phyloP scores from a whole-genome alignment of 1,284 basidiomycete species.

The Sporisorium reilianum region DNA sequence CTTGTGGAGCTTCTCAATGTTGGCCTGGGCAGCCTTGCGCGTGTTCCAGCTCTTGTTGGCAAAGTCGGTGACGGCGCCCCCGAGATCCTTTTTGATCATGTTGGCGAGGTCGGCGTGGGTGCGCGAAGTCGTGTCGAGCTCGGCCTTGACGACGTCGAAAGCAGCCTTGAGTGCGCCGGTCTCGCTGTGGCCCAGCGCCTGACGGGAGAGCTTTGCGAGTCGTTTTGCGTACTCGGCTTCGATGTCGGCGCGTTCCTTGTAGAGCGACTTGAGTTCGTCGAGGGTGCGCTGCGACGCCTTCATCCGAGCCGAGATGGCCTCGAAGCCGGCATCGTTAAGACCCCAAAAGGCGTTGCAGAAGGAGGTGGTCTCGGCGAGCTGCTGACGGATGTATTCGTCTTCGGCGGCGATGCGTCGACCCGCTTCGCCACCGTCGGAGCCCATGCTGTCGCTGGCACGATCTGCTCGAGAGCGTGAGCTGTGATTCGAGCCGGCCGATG shows the following conservation, averaged over 20 bases:
- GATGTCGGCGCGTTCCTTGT: constrained; percentile 88
- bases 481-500: constrained; percentile 50
- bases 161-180: constrained; percentile 87
- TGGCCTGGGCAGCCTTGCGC: constrained; percentile 56
- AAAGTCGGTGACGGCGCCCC: constrained; percentile 71
- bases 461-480: constrained; percentile 49
- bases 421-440: constrained; percentile 56
- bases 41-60: constrained; percentile 53
- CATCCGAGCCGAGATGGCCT: constrained; percentile 88
- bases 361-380: constrained; percentile 73
- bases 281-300: constrained; percentile 85
- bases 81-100: constrained; percentile 83
- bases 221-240: constrained; percentile 96
- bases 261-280: constrained; percentile 86
- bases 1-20: constrained; percentile 66
- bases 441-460: constrained; percentile 51
- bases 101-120: constrained; percentile 79
- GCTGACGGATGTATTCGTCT: constrained; percentile 57
- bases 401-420: constrained; percentile 57
- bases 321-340: constrained; percentile 81
- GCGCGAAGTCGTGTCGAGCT: constrained; percentile 84
- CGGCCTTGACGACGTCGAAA: constrained; percentile 80
- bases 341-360: constrained; percentile 98
- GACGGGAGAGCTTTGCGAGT: constrained; percentile 83
- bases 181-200: constrained; percentile 84